A percentile compares a stretch with the other conserved stretches of the same genome.
phyloP scores from a whole-genome alignment of 2,329 filamentous ascomycete species.

The Diaporthe citrichinensis region DNA sequence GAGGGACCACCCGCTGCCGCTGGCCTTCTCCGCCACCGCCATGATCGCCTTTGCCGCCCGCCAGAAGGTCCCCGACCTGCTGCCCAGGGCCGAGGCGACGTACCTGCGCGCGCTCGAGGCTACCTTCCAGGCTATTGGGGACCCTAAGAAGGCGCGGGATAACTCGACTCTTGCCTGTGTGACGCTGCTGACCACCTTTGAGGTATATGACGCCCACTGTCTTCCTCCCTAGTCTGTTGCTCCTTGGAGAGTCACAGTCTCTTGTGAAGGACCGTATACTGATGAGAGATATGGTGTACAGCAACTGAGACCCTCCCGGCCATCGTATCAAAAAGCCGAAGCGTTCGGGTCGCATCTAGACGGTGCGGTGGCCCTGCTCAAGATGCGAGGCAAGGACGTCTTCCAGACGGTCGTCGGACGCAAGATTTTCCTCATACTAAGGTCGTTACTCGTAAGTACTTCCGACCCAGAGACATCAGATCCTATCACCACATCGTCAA shows the following conservation, averaged over 20 bases:
- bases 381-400: conserved; percentile 38
- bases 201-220: conserved; percentile 17
- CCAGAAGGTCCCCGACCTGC: conserved; percentile 37
- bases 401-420: conserved; percentile 41
- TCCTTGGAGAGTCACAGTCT: not conserved
- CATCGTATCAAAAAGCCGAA: conserved; percentile 39
- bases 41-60: conserved; percentile 41
- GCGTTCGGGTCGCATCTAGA: conserved; percentile 40
- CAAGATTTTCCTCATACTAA: conserved; percentile 39
- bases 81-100: conserved; percentile 37
- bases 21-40: conserved; percentile 41
- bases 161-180: conserved; percentile 42
- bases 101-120: conserved; percentile 40
- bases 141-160: conserved; percentile 37
- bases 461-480: no score
- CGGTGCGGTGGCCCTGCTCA: conserved; percentile 38
- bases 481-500: not conserved
- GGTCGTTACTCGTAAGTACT: conserved; percentile 39
- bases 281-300: not conserved
- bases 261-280: not conserved
- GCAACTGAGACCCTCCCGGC: conserved; percentile 40
- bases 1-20: conserved; percentile 35
- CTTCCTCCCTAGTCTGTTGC: not conserved
- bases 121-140: conserved; percentile 39
- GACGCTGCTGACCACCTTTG: conserved; percentile 40